phyloP scores from a whole-genome alignment of 495 filamentous ascomycete species.

The Aspergillus kassunensis region DNA sequence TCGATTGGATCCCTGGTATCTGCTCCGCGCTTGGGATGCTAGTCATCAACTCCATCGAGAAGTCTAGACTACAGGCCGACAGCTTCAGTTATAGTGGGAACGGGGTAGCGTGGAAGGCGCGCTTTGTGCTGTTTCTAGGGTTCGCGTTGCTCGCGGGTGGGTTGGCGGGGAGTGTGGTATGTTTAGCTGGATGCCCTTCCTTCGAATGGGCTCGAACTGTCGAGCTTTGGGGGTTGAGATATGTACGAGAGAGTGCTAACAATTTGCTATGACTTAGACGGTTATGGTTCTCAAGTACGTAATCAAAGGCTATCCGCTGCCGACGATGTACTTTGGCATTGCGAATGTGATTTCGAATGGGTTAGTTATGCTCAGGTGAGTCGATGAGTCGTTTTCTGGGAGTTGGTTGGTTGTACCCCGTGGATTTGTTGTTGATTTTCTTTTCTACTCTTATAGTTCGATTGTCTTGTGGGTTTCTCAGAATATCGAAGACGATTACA shows the following conservation, averaged over 20 bases:
- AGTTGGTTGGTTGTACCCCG: background rate
- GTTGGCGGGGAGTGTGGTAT: conserved; percentile 79
- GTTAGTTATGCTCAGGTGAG: conserved; percentile 81
- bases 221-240: no score
- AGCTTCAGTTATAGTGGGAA: conserved; percentile 80
- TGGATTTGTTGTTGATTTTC: no score
- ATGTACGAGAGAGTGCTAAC: no score
- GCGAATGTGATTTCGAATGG: conserved; percentile 88
- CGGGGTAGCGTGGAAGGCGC: conserved; percentile 93
- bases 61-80: conserved; percentile 79
- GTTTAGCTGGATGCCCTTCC: no score
- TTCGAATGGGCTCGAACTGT: no score
- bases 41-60: conserved; percentile 98
- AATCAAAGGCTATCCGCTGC: conserved; percentile 71
- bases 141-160: conserved; percentile 94
- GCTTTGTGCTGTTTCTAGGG: conserved; percentile 90
- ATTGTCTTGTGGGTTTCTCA: conserved; percentile 94
- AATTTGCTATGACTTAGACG: conserved; percentile 38
- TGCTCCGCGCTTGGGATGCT: conserved; percentile 94
- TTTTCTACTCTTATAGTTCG: conserved; percentile 49
- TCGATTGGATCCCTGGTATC: conserved; percentile 98
- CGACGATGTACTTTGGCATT: conserved; percentile 87
- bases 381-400: conserved; percentile 11
- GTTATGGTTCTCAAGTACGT: conserved; percentile 91
- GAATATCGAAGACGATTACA: conserved; percentile 99